These are phyloP conservation scores for Claviceps digitariae DNA, from an alignment of 2,329 filamentous ascomycete genomes.

Conservation along the genomic window DNA sequence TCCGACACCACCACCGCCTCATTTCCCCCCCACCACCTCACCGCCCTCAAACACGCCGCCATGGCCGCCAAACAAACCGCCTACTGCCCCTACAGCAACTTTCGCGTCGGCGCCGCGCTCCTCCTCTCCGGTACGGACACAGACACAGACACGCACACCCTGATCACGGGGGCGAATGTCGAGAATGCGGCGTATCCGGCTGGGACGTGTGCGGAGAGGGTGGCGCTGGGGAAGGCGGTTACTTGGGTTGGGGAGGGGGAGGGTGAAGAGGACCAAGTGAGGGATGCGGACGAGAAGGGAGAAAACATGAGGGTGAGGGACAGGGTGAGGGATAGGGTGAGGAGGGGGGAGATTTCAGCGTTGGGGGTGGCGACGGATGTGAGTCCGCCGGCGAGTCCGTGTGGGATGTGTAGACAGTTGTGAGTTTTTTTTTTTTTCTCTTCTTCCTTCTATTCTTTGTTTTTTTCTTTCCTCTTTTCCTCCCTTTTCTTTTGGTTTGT, in stretches of 20 bases:
- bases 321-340: not conserved
- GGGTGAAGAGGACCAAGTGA: conserved; percentile 6
- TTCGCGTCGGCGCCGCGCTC: conserved; percentile 76
- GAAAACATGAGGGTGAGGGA: conserved; percentile 13
- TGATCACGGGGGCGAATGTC: conserved; percentile 60
- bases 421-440: conserved; percentile 29
- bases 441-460: too few species aligned
- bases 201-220: conserved; percentile 87
- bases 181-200: conserved; percentile 92
- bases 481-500: too few species aligned
- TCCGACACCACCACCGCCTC: not conserved
- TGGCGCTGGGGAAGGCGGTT: conserved; percentile 73
- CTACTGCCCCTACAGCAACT: conserved; percentile 89
- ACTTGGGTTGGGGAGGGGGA: conserved; percentile 23
- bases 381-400: conserved; percentile 56
- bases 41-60: conserved; percentile 44
- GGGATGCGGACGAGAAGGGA: too few species aligned
- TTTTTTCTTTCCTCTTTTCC: too few species aligned
- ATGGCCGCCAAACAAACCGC: conserved; percentile 61
- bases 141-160: conserved; percentile 25
- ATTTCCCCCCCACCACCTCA: conserved; percentile 39
- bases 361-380: conserved; percentile 79
- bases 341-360: conserved; percentile 41
- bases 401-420: conserved; percentile 95
- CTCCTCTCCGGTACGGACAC: conserved; percentile 43